Percentiles rank a stretch among this genome's conserved stretches.
Evolutionary conservation across 164 flowering plant species (phyloP).

Genomic region (Vitis vinifera): DNA sequence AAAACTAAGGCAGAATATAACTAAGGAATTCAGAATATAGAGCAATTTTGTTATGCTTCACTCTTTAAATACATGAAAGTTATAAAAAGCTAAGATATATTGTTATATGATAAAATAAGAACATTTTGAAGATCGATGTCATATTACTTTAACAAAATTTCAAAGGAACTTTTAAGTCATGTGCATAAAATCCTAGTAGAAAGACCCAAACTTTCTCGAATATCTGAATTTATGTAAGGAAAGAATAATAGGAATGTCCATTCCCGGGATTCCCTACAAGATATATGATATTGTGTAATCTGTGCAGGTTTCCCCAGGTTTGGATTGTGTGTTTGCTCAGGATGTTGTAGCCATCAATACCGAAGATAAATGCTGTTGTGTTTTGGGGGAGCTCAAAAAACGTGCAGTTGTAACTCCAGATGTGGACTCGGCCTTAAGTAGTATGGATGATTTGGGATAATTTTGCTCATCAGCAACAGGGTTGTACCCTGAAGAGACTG

Average conservation of each 20-base stretch:
- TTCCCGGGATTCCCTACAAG: too few species aligned
- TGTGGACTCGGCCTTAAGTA: slow-evolving; percentile 41
- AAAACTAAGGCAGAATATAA: neutral
- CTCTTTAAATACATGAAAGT: neutral
- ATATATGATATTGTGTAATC: neutral
- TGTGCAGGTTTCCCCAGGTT: slow-evolving; percentile 60
- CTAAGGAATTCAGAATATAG: neutral
- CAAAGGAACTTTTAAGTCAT: too few species aligned
- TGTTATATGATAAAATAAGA: neutral
- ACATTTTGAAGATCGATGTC: neutral
- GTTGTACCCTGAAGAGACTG: neutral
- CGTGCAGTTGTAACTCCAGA: slow-evolving; percentile 63
- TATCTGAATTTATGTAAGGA: too few species aligned
- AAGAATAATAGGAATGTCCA: too few species aligned
- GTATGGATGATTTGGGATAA: slow-evolving; percentile 28
- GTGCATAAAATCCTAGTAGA: too few species aligned
- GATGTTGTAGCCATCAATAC: slow-evolving; percentile 59
- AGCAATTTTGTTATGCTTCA: neutral
- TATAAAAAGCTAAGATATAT: neutral
- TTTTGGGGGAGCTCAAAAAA: slow-evolving; percentile 53
- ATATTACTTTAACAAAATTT: neutral
- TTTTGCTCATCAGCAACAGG: slow-evolving; percentile 1
- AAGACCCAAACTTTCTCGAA: too few species aligned
- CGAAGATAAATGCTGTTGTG: slow-evolving; percentile 42
- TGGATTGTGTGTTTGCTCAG: slow-evolving; percentile 52